Conservation (phyloP, 2,329 filamentous ascomycete genomes). For the Cercospora sp. region DNA sequence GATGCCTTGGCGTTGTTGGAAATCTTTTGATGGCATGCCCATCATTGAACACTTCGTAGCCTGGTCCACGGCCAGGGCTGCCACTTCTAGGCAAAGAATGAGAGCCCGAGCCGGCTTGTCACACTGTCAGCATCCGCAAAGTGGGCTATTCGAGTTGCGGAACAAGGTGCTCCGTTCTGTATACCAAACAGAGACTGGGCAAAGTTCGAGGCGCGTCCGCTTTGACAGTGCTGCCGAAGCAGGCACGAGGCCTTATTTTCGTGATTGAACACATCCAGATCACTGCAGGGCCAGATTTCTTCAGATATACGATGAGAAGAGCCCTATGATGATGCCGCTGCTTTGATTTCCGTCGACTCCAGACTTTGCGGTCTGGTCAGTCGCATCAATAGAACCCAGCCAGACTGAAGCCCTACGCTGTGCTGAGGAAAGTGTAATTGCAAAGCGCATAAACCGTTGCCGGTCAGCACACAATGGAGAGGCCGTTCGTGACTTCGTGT, state of each 20-base stretch:
- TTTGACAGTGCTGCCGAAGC: background rate
- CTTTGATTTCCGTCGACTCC: background rate
- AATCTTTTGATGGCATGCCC: background rate
- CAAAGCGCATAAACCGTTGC: background rate
- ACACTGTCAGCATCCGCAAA: background rate
- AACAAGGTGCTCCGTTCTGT: background rate
- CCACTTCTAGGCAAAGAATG: no score
- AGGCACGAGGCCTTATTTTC: no score
- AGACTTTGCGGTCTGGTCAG: no score
- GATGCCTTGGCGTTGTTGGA: no score
- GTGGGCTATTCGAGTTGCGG: background rate
- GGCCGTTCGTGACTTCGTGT: background rate
- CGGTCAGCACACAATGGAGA: background rate
- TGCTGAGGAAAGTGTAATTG: background rate
- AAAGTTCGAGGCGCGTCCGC: background rate
- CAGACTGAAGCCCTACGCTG: background rate
- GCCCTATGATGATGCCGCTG: no score
- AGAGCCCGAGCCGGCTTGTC: background rate
- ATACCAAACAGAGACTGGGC: background rate
- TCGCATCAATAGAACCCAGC: background rate
- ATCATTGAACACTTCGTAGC: no score
- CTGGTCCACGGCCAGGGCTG: background rate
- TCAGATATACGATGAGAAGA: background rate
- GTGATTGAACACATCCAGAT: background rate
- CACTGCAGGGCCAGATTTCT: background rate